Conservation (phyloP, 208 protist species). For the Crithidia mellificae region DNA sequence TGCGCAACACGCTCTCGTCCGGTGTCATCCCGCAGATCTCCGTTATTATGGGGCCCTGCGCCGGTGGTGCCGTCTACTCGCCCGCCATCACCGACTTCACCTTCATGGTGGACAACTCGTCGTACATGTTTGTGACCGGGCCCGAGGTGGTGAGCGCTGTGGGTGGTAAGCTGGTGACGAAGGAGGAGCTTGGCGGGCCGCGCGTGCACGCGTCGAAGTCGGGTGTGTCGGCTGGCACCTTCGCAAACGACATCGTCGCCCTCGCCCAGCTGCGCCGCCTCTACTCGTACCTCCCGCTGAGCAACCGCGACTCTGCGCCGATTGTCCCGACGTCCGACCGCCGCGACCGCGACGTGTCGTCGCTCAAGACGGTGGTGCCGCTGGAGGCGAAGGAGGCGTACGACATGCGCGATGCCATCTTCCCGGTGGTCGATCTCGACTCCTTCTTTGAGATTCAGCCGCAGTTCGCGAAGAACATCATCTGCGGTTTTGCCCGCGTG, state of each 20-base stretch:
- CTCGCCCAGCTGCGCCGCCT: slow-evolving; percentile 81
- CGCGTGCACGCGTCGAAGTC: slow-evolving; percentile 88
- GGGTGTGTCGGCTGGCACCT: slow-evolving; percentile 87
- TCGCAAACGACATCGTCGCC: slow-evolving; percentile 93
- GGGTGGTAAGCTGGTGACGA: slow-evolving; percentile 88
- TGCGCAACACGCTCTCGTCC: slow-evolving; percentile 92
- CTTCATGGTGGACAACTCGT: slow-evolving; percentile 97
- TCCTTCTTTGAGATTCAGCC: slow-evolving; percentile 96
- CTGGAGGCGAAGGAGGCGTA: slow-evolving; percentile 90
- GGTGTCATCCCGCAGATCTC: slow-evolving; percentile 97
- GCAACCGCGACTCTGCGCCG: slow-evolving; percentile 76
- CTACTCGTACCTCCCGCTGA: slow-evolving; percentile 89
- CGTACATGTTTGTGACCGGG: slow-evolving; percentile 97
- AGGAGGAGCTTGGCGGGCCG: slow-evolving; percentile 94
- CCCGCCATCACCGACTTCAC: slow-evolving; percentile 97
- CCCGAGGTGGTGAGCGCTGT: slow-evolving; percentile 97
- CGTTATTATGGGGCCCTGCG: slow-evolving; percentile 96
- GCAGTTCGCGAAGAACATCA: slow-evolving; percentile 95
- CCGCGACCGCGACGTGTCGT: slow-evolving; percentile 38
- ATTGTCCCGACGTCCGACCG: slow-evolving; percentile 57
- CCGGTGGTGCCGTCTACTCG: slow-evolving; percentile 89
- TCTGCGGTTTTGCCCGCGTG: slow-evolving; percentile 93
- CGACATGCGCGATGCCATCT: slow-evolving; percentile 92
- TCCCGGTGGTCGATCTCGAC: slow-evolving; percentile 85
- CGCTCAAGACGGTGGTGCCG: slow-evolving; percentile 80